Conservation (phyloP, 805 yeast genomes). For the Sugiyamaella chiloensis region DNA sequence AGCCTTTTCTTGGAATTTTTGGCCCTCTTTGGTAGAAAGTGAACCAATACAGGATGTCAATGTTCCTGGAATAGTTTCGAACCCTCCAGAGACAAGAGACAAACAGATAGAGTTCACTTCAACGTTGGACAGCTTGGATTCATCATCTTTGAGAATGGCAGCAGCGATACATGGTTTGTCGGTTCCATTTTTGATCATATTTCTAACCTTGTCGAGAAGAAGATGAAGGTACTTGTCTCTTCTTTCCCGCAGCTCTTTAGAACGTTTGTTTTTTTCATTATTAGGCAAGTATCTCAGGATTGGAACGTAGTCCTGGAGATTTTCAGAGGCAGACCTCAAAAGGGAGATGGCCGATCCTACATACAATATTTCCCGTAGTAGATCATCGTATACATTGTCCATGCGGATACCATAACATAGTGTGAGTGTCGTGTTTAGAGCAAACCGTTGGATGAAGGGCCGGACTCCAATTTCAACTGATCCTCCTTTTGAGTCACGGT, state of each 20-base stretch:
- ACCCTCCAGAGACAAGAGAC: slow-evolving; percentile 74
- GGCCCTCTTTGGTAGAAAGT: slow-evolving; percentile 41
- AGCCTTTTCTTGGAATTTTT: slow-evolving; percentile 47
- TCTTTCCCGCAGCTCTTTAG: slow-evolving; percentile 30
- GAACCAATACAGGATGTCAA: slow-evolving; percentile 60
- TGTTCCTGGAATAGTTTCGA: slow-evolving; percentile 67
- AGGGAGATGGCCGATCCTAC: slow-evolving; percentile 35
- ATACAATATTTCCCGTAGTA: slow-evolving; percentile 32
- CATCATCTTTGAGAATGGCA: slow-evolving; percentile 33
- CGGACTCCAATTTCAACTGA: slow-evolving; percentile 27
- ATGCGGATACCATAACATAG: slow-evolving; percentile 41
- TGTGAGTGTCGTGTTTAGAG: slow-evolving; percentile 40
- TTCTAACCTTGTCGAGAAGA: slow-evolving; percentile 33
- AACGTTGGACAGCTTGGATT: slow-evolving; percentile 25
- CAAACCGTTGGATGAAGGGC: slow-evolving; percentile 37
- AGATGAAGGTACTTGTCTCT: slow-evolving; percentile 34
- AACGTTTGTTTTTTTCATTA: slow-evolving; percentile 29
- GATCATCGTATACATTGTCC: slow-evolving; percentile 33
- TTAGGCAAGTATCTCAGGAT: slow-evolving; percentile 34
- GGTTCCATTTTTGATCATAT: slow-evolving; percentile 27
- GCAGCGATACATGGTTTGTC: slow-evolving; percentile 37
- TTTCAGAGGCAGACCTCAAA: slow-evolving; percentile 38
- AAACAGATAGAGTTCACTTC: slow-evolving; percentile 60
- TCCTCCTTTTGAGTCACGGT: slow-evolving; percentile 21
- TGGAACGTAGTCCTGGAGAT: slow-evolving; percentile 40